Percentiles rank a stretch among this genome's conserved stretches.
These are phyloP conservation scores for Penicillium sp. DNA, from an alignment of 2,329 filamentous ascomycete species.

Conservation along the genomic window DNA sequence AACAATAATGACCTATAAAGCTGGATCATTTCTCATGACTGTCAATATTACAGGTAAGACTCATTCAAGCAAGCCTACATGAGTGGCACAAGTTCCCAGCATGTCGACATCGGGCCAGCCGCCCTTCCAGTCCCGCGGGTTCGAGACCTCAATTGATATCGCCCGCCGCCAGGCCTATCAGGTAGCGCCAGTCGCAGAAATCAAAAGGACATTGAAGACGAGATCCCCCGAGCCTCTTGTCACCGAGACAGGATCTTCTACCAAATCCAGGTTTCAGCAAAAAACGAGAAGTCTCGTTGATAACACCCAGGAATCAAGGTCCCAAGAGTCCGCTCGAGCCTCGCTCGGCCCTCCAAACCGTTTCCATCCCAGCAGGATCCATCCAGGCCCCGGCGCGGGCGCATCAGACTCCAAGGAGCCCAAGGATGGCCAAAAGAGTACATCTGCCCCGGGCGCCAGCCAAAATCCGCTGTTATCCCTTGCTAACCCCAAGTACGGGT, in stretches of 20 bases:
- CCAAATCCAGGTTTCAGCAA: slow-evolving; percentile 13
- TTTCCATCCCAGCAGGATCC: slow-evolving; percentile 49
- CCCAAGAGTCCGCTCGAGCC: slow-evolving; percentile 36
- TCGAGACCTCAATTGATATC: slow-evolving; percentile 53
- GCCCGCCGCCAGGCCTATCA: slow-evolving; percentile 47
- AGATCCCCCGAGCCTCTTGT: slow-evolving; percentile 11
- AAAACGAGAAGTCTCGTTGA: slow-evolving; percentile 12
- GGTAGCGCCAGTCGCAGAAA: slow-evolving; percentile 50
- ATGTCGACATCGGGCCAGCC: slow-evolving; percentile 35
- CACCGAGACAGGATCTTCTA: neutral
- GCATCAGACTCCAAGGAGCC: slow-evolving; percentile 15
- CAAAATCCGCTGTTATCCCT: slow-evolving; percentile 60
- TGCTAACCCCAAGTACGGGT: slow-evolving; percentile 64
- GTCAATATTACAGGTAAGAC: neutral
- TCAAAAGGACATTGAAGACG: slow-evolving; percentile 49
- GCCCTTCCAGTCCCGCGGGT: slow-evolving; percentile 54
- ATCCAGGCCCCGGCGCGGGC: slow-evolving; percentile 31
- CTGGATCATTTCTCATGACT: neutral
- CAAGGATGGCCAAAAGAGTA: slow-evolving; percentile 41
- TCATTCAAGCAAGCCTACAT: neutral
- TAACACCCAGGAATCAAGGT: slow-evolving; percentile 21
- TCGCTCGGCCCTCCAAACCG: slow-evolving; percentile 31
- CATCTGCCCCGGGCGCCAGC: slow-evolving; percentile 53
- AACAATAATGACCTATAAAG: slow-evolving; percentile 5
- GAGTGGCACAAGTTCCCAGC: slow-evolving; percentile 16